Evolutionary conservation across 2,329 filamentous ascomycete species (phyloP).

Genomic region (Elsinoe fawcettii): DNA sequence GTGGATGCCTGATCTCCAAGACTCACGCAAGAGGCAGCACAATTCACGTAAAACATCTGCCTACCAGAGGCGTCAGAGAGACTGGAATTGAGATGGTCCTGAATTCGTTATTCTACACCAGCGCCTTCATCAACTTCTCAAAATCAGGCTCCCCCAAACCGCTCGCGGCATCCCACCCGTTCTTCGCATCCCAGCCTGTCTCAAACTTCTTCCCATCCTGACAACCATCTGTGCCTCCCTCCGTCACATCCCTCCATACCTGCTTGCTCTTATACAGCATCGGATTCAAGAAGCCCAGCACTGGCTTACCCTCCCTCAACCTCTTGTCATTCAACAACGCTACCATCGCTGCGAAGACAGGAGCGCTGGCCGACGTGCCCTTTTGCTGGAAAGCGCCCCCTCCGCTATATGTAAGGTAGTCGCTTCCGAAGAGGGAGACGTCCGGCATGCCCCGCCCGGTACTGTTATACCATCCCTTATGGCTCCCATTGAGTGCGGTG

Average conservation of each 20-base stretch:
- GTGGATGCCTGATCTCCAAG: no score
- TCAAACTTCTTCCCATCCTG: slow-evolving; percentile 6
- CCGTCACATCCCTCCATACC: slow-evolving; percentile 42
- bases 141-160: slow-evolving; percentile 28
- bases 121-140: slow-evolving; percentile 18
- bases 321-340: slow-evolving; percentile 56
- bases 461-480: slow-evolving; percentile 10
- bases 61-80: no score
- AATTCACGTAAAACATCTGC: no score
- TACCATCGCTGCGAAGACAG: slow-evolving; percentile 51
- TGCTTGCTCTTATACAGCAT: slow-evolving; percentile 47
- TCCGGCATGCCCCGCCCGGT: slow-evolving; percentile 4
- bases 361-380: slow-evolving; percentile 47
- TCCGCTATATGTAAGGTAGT: slow-evolving; percentile 28
- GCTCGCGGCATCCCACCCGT: slow-evolving; percentile 29
- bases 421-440: slow-evolving; percentile 11
- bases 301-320: slow-evolving; percentile 41
- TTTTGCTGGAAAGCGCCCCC: slow-evolving; percentile 28
- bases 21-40: no score
- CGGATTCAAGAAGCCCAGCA: slow-evolving; percentile 52
- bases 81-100: no score
- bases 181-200: slow-evolving; percentile 18
- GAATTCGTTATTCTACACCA: slow-evolving; percentile 1
- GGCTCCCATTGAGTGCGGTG: background rate
- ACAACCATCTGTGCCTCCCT: slow-evolving; percentile 22